Evolutionary conservation across 75 land plant genomes (phyloP).

Genomic region (Selaginella moellendorffii): DNA sequence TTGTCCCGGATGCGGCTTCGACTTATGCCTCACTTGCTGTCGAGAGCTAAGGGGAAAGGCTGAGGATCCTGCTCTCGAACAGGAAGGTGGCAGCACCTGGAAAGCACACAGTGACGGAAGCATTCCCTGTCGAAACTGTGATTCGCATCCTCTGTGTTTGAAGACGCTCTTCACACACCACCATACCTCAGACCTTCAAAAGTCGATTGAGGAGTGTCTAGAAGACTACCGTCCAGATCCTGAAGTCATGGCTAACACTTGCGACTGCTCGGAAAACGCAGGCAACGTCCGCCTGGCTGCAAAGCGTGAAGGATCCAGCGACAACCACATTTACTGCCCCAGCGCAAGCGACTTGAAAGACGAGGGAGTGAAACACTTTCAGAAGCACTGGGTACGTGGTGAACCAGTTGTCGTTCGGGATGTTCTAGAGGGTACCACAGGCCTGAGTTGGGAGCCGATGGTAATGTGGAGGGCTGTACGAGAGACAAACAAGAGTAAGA

Average conservation of each 20-base stretch:
- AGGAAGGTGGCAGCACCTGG: conserved; percentile 4
- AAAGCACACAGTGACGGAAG: conserved; percentile 18
- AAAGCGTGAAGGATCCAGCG: background rate
- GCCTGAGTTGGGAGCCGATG: conserved; percentile 94
- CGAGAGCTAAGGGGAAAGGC: conserved; percentile 28
- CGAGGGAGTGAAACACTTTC: conserved; percentile 29
- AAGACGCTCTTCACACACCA: conserved; percentile 16
- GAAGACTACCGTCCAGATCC: background rate
- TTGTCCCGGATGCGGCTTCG: conserved; percentile 55
- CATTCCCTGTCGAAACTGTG: conserved; percentile 25
- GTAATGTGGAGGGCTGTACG: conserved; percentile 86
- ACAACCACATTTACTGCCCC: background rate
- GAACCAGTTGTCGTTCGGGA: conserved; percentile 66
- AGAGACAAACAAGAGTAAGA: conserved; percentile 27
- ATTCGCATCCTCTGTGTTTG: conserved; percentile 7
- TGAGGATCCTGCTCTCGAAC: background rate
- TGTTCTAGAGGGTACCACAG: conserved; percentile 38
- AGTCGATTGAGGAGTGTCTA: background rate
- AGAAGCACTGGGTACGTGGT: conserved; percentile 55
- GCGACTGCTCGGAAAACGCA: background rate
- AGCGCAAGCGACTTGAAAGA: background rate
- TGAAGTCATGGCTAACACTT: background rate
- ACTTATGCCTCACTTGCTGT: conserved; percentile 66
- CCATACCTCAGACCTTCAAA: conserved; percentile 10
- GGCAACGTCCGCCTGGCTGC: background rate